phyloP scores from a whole-genome alignment of 2,329 filamentous ascomycete species.

The Cercospora canescens region DNA sequence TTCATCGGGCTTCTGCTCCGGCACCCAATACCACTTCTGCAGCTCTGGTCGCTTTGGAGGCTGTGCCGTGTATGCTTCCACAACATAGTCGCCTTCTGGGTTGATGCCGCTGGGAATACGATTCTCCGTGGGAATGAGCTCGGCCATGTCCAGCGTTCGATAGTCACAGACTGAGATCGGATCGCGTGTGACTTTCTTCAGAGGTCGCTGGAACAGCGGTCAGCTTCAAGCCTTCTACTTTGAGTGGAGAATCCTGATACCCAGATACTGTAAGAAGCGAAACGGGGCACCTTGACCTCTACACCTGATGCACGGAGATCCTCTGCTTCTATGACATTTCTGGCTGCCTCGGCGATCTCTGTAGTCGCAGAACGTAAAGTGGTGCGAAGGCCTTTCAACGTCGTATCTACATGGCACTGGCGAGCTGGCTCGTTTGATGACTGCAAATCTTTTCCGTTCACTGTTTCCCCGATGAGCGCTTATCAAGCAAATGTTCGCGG shows the following conservation, averaged over 20 bases:
- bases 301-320: slow-evolving; percentile 12
- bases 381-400: slow-evolving; percentile 12
- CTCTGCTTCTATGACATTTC: slow-evolving; percentile 16
- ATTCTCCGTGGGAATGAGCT: slow-evolving; percentile 19
- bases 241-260: not conserved
- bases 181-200: slow-evolving; percentile 23
- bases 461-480: not conserved
- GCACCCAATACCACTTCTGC: slow-evolving; percentile 23
- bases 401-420: slow-evolving; percentile 21
- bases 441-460: slow-evolving; percentile 14
- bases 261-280: slow-evolving; percentile 22
- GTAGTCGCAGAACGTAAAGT: slow-evolving; percentile 5
- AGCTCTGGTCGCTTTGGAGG: slow-evolving; percentile 17
- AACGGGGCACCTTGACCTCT: slow-evolving; percentile 19
- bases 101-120: slow-evolving; percentile 18
- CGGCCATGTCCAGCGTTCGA: slow-evolving; percentile 15
- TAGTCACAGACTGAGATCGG: slow-evolving; percentile 22
- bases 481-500: not conserved
- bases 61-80: slow-evolving; percentile 13
- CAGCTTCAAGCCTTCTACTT: not conserved
- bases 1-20: slow-evolving; percentile 22
- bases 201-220: slow-evolving; percentile 11
- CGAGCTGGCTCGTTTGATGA: slow-evolving; percentile 18
- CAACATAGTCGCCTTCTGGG: slow-evolving; percentile 20
- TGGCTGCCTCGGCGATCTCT: slow-evolving; percentile 17